Evolutionary conservation across 1,284 basidiomycete species (phyloP).

Genomic region (Peniophora sp.): DNA sequence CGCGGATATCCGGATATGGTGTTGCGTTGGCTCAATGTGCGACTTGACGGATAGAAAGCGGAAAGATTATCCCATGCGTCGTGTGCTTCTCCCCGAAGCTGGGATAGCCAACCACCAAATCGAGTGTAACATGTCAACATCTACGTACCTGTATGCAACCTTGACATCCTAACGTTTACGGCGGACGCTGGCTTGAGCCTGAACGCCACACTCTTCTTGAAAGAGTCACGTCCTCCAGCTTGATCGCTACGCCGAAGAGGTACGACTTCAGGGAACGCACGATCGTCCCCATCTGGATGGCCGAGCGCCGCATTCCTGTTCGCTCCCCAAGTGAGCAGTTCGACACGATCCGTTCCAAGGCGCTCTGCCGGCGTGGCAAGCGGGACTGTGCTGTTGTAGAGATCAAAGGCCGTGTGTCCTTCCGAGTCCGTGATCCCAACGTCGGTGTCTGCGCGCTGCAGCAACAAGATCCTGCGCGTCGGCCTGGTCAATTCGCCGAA

Average conservation of each 20-base stretch:
- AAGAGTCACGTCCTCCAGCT: constrained; percentile 5
- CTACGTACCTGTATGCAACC: constrained; percentile 60
- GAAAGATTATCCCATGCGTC: too few relatives aligned
- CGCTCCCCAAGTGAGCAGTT: constrained; percentile 88
- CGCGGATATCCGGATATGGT: too few relatives aligned
- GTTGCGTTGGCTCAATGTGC: too few relatives aligned
- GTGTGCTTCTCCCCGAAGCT: constrained; percentile 19
- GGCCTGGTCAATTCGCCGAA: constrained; percentile 1
- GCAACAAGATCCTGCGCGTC: constrained; percentile 53
- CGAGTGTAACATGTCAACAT: not conserved
- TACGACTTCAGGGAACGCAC: constrained; percentile 76
- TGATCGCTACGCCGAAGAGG: constrained; percentile 31
- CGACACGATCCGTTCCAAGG: constrained; percentile 26
- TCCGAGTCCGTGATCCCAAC: constrained; percentile 76
- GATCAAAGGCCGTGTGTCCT: constrained; percentile 88
- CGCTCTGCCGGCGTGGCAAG: constrained; percentile 53
- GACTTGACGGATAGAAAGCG: too few relatives aligned
- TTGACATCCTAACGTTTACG: constrained; percentile 70
- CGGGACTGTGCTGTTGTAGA: constrained; percentile 87
- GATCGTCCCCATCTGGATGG: constrained; percentile 74
- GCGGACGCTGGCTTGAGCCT: constrained; percentile 57
- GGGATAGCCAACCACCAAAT: not conserved
- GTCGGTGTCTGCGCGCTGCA: constrained; percentile 74
- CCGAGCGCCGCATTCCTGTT: constrained; percentile 89
- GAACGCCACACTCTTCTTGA: constrained; percentile 24